Evolutionary conservation across 2,329 filamentous ascomycete genomes (phyloP).

Genomic region (Fusarium setosum): DNA sequence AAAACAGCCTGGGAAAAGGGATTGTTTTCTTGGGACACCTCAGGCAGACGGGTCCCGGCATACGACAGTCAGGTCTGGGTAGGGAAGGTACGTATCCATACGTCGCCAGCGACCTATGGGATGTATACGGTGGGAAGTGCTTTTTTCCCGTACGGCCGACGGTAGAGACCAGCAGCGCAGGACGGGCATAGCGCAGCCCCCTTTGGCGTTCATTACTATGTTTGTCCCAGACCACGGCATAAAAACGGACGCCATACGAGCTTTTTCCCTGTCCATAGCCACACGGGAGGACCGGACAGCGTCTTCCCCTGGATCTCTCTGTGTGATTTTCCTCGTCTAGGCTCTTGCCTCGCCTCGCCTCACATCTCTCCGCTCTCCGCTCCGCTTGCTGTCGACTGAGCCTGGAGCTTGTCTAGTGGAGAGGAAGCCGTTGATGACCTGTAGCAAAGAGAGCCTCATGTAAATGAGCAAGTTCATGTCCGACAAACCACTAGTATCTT

Average conservation of each 20-base stretch:
- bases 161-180: conserved; percentile 19
- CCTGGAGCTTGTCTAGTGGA: not conserved
- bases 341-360: conserved; percentile 4
- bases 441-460: not conserved
- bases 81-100: no score
- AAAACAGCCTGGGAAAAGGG: conserved; percentile 44
- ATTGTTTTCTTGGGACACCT: conserved; percentile 45
- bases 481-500: not conserved
- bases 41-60: no score
- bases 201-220: conserved; percentile 37
- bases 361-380: conserved; percentile 10
- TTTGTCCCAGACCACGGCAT: conserved; percentile 41
- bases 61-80: not conserved
- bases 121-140: conserved; percentile 10
- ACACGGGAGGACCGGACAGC: conserved; percentile 35
- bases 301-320: conserved; percentile 21
- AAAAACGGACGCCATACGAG: conserved; percentile 39
- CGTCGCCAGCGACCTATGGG: not conserved
- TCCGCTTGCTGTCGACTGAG: not conserved
- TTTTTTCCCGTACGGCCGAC: conserved; percentile 29
- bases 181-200: conserved; percentile 23
- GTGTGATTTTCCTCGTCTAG: not conserved
- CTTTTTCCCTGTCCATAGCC: conserved; percentile 39
- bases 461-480: conserved; percentile 2
- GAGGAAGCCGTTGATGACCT: not conserved